Conservation (phyloP, 345 rosid genomes). For the Erysimum cheiranthoides region DNA sequence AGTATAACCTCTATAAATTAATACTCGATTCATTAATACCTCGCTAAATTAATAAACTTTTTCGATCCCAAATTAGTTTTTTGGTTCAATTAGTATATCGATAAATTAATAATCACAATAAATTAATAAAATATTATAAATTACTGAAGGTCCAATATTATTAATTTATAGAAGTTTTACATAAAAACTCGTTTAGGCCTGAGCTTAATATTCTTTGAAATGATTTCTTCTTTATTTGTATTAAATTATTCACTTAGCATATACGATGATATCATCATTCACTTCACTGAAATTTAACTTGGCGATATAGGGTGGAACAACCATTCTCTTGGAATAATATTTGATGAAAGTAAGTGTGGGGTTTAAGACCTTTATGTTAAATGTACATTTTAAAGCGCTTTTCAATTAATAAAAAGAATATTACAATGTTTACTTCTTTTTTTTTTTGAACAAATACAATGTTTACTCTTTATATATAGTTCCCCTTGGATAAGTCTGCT, state of each 20-base stretch:
- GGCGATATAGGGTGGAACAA: conserved; percentile 2
- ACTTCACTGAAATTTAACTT: conserved; percentile 11
- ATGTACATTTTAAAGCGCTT: background rate
- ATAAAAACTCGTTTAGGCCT: background rate
- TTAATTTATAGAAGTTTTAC: too few species aligned
- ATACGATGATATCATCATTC: conserved; percentile 6
- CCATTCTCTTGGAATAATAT: background rate
- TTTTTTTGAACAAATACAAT: too few species aligned
- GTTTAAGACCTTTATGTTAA: background rate
- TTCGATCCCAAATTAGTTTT: too few species aligned
- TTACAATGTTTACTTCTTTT: background rate
- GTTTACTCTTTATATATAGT: background rate
- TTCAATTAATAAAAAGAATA: background rate
- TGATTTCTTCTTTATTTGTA: background rate
- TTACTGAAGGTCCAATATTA: too few species aligned
- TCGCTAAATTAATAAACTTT: too few species aligned
- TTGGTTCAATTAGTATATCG: too few species aligned
- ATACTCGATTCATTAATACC: too few species aligned
- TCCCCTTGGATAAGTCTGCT: background rate
- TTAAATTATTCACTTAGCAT: background rate
- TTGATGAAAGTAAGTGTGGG: conserved; percentile 21
- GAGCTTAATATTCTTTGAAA: background rate
- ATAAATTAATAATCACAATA: too few species aligned
- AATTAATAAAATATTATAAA: too few species aligned
- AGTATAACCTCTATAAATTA: too few species aligned